Base-by-base conservation (phyloP, 768 basidiomycete species). In the Russula sp. region DNA sequence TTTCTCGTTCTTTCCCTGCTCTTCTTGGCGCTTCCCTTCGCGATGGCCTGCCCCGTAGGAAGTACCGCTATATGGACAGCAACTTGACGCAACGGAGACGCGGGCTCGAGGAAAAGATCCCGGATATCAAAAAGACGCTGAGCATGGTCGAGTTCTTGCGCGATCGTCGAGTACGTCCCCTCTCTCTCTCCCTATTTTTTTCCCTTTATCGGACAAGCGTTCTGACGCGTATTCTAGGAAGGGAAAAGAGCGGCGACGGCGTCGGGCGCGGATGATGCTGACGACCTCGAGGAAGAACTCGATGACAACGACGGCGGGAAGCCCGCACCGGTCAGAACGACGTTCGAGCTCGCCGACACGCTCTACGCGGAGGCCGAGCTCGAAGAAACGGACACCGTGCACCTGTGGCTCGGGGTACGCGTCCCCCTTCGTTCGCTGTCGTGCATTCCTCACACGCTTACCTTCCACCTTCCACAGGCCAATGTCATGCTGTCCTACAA, bases 401-500 rank as follows among this genome's bases (percentile, higher is more conserved):
- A 86, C 70, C 78, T 99, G 32, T 99, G 97, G 96, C 85, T 99
- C 20, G 96, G 96, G 35, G 95, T 98, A 76, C 70, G 27, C 27
- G 89, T 76, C 34, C 57, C 57, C 55, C 44, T 55, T 16, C n/a
- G 31, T 32, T 56, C 34, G n/a, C 44, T 62, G 62, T 39, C 35
- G 44, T 54, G 6, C 6, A 22, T 56, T 55, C 22, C 44, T 14
- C 16, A 39, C 37, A 1, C 11, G 14, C n/a, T 55, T 49, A 34
- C 7, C 9, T 18, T 35, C 57, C 40, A 42, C 44, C 53, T 31
- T 20, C 18, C 18, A 4, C 66, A 98, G 96, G 97, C 97, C 7
- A 98, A 98, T 66, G 93, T 95, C 2, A 98, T 98, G 96, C 79
- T 99, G 2, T 91, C 94, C 0, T 99, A 99, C 77, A 89, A 88